Evolutionary conservation across 2,329 filamentous ascomycete species (phyloP), one percentile per base, ranked within the genome.

Genomic region (Salinomyces thailandicus): DNA sequence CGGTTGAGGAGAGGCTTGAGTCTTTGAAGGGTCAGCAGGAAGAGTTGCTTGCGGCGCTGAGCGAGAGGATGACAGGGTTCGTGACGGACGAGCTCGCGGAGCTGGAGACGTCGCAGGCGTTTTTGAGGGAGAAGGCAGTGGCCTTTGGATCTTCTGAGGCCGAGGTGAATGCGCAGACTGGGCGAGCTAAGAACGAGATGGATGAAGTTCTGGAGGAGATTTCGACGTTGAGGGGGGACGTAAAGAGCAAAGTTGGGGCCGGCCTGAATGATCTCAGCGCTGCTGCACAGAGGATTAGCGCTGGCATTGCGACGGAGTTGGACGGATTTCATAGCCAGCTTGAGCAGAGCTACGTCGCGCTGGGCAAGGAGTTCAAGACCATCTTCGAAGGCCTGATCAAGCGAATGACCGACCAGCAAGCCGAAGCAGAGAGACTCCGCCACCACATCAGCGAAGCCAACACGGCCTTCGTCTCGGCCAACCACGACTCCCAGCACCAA

Each of bases 141-240:
- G 69, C 71, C 0, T 85, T 94, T 49, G 69, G 76, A 26, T 66
- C 71, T 13, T 83, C 81, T 0, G 78, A 80, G 57, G 66, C 69
- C 34, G 74, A 81, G 47, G 71, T 93, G 12, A 71, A 81, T 36
- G 67, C 73, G 28, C 78, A 82, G 51, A 81, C 78, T 38, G 67
- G 72, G 16, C 68, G 71, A 43, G 81, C 85, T 2, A 84, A 81
- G 51, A 77, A 87, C 32, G 81, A 87, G 38, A 86, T 95, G 83
- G 87, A 95, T 50, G 68, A 75, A n/a, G 80, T 94, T 2, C 69
- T 98, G 7, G 84, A 91, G 51, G 89, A 93, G 56, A 94, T 96
- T 57, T 87, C 87, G 56, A 77, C 75, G n/a, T 70, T 96, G 16
- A 77, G 89, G 15, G 83, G 94, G 57, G 79, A 84, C 36, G 85